Conservation (phyloP, 2,329 filamentous ascomycete species). For the Penicillium sp. region DNA sequence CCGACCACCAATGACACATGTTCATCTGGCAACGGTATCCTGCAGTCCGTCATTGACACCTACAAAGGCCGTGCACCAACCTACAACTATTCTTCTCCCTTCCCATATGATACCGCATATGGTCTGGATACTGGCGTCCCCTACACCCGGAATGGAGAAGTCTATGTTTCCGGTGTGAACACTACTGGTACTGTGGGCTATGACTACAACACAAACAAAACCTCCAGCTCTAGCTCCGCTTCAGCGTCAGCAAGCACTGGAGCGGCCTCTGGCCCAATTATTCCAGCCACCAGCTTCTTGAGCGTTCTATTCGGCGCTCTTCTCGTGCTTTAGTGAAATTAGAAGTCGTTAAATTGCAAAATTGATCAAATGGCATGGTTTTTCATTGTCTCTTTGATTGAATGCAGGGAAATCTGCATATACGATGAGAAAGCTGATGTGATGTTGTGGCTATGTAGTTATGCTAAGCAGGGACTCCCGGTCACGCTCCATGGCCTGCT, state of each 20-base stretch:
- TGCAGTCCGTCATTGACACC: slow-evolving; percentile 33
- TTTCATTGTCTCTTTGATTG: too few relatives aligned
- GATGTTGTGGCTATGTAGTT: too few relatives aligned
- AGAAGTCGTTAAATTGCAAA: not conserved
- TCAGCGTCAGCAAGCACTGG: not conserved
- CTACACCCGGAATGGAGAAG: slow-evolving; percentile 1
- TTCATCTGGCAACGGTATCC: slow-evolving; percentile 38
- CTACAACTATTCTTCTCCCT: slow-evolving; percentile 37
- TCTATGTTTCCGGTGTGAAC: slow-evolving; percentile 5
- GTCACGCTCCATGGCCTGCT: too few relatives aligned
- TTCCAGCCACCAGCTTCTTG: not conserved
- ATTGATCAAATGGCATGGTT: too few relatives aligned
- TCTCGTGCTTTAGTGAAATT: too few relatives aligned
- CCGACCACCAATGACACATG: slow-evolving; percentile 34
- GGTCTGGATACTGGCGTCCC: not conserved
- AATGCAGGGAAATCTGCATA: too few relatives aligned
- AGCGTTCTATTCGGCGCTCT: too few relatives aligned
- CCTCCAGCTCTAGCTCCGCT: not conserved
- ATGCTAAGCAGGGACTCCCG: too few relatives aligned
- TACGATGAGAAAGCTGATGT: too few relatives aligned
- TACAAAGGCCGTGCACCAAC: slow-evolving; percentile 27
- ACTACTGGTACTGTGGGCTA: not conserved
- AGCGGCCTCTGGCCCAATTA: not conserved
- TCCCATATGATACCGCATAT: slow-evolving; percentile 12
- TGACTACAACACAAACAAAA: not conserved